Evolutionary conservation across 768 basidiomycete species (phyloP).

Genomic region (Naganishia vaughanmartiniae): DNA sequence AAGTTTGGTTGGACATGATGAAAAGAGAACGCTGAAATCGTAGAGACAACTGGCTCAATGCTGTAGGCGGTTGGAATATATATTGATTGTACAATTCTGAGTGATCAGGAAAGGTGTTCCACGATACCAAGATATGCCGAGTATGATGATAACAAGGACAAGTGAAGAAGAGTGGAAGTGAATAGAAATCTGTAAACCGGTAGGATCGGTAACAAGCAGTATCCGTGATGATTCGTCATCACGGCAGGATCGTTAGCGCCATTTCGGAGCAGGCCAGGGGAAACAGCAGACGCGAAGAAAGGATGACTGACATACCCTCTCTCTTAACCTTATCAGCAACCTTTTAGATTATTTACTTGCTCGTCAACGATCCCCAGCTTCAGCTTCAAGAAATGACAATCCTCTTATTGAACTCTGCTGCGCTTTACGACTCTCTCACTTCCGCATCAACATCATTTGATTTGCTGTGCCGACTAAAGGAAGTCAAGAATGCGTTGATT

Average conservation of each 20-base stretch:
- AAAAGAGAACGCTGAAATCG: background rate
- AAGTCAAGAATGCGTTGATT: slow-evolving; percentile 50
- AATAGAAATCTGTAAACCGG: background rate
- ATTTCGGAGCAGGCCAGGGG: background rate
- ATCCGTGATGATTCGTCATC: slow-evolving; percentile 9
- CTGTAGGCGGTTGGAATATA: background rate
- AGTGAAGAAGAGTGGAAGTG: background rate
- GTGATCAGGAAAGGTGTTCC: background rate
- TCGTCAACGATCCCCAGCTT: background rate
- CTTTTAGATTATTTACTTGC: background rate
- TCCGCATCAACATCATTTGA: slow-evolving; percentile 6
- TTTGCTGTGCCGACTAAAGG: slow-evolving; percentile 38
- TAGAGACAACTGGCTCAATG: background rate
- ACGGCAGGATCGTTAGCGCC: background rate
- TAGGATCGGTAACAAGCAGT: background rate
- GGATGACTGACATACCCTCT: background rate
- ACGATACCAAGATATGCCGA: background rate
- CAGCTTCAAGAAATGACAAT: slow-evolving; percentile 7
- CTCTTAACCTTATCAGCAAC: no score
- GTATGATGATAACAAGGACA: background rate
- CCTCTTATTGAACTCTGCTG: slow-evolving; percentile 4
- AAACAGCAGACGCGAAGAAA: background rate
- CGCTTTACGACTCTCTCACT: slow-evolving; percentile 17
- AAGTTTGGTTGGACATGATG: slow-evolving; percentile 1
- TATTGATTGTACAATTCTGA: no score